Evolutionary conservation across 164 flowering plant species (phyloP), one percentile per base, ranked within the genome.

Genomic region (Chimonanthus salicifolius): DNA sequence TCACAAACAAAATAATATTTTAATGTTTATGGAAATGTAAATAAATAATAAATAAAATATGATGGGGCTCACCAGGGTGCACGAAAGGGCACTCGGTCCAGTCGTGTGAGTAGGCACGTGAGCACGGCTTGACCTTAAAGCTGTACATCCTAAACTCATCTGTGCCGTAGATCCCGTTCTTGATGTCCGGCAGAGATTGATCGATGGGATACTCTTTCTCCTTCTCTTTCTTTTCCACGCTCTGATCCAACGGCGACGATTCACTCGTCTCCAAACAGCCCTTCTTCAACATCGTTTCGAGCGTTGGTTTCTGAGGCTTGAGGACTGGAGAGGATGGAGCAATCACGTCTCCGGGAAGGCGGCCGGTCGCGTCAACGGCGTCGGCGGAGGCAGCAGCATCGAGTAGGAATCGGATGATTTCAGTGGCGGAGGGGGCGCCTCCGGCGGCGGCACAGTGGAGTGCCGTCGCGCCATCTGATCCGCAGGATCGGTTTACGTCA

Each of bases 401-500:
- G 6, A 88, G 58, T 60, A 88, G 84, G 49, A 83, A 70, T 75
- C 84, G 80, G 18, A 91, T 88, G 45, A 82, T 68, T 78, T 88
- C 89, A 13, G 79, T 64, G 0, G 89, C 77, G 1, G 84, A 67
- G 16, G 60, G 44, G 0, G 97, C 82, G 10, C 97, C 94, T 15
- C 97, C 98, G 10, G 94, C 85, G 1, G 87, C 93, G 48, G 97
- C 98, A 72, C 97, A 91, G 82, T 96, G 99, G 67, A 96, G 96
- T 15, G 99, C 91, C 3, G 99, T 91, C 33, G 80, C 86, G 46
- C 87, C 83, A 76, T 92, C 98, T 0, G 87, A 79, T 43, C 95
- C 94, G 74, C 89, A 87, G 8, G 87, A 83, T 64, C 82, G 70
- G 68, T 89, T 91, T 11, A 90, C 89, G 79, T 92, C 89, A 58